Evolutionary conservation across 768 basidiomycete species (phyloP).

Genomic region (Tulasnella calospora): DNA sequence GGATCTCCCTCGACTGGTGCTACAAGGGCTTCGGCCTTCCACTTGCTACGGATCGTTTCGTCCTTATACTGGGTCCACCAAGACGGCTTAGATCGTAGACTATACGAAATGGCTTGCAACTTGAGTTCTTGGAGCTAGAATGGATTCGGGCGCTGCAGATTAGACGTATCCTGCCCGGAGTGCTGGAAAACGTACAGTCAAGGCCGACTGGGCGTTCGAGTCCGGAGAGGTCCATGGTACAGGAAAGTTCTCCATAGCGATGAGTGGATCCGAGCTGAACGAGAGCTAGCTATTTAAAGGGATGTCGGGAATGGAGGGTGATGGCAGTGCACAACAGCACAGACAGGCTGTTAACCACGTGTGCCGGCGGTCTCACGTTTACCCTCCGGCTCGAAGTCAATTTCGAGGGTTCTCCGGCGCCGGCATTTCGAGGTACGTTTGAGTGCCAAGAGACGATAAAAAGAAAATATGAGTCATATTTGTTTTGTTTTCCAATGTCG

Average conservation of each 20-base stretch:
- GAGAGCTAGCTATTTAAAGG: no score
- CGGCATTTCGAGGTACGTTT: neutral
- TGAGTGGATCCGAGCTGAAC: neutral
- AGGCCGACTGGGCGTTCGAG: neutral
- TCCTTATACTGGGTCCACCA: slow-evolving; percentile 20
- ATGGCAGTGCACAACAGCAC: no score
- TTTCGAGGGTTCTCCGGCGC: no score
- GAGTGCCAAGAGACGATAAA: neutral
- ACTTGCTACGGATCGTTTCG: neutral
- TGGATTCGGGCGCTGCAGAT: neutral
- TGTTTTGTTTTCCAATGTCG: no score
- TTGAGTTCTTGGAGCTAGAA: neutral
- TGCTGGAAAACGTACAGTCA: neutral
- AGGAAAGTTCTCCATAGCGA: neutral
- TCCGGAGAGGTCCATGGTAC: neutral
- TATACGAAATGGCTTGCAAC: no score
- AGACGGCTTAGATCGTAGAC: neutral
- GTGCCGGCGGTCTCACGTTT: no score
- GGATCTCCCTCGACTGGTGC: neutral
- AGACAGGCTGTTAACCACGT: no score
- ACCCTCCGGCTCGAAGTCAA: no score
- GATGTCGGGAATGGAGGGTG: no score
- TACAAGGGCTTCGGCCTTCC: neutral
- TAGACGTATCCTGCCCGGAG: neutral
- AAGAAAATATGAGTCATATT: neutral